Evolutionary conservation across 148 eudicot genomes (phyloP).

Genomic region (Rhododendron ovatum): DNA sequence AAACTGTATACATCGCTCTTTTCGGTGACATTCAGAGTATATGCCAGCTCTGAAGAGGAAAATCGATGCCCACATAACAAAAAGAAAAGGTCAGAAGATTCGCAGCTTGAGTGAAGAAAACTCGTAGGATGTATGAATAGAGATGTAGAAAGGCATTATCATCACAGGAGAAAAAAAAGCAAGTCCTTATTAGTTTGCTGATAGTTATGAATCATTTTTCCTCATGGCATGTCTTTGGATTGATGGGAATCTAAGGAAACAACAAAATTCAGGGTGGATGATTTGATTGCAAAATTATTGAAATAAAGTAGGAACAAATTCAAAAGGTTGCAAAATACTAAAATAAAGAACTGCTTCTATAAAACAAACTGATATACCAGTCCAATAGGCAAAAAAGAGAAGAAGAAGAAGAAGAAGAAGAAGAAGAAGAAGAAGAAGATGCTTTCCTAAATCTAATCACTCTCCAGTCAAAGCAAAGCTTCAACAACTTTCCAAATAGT

Average conservation of each 20-base stretch:
- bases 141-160: neutral
- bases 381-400: neutral
- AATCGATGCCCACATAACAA: too few relatives aligned
- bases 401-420: too few relatives aligned
- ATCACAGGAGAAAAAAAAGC: neutral
- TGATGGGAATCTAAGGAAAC: neutral
- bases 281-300: neutral
- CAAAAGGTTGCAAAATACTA: neutral
- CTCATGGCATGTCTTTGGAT: neutral
- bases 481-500: neutral
- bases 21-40: conserved; percentile 62
- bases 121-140: neutral
- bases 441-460: neutral
- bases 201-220: neutral
- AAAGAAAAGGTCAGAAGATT: neutral
- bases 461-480: neutral
- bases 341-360: neutral
- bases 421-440: too few relatives aligned
- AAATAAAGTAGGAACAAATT: neutral
- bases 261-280: neutral
- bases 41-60: conserved; percentile 59
- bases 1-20: conserved; percentile 86
- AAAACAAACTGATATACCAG: neutral
- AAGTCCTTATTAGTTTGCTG: neutral
- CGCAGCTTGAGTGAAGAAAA: neutral